Percentiles rank a stretch among this genome's conserved stretches.
Evolutionary conservation across 225 moss, liverwort and hornwort species (phyloP).

Genomic region (Thuidium tamariscinum): DNA sequence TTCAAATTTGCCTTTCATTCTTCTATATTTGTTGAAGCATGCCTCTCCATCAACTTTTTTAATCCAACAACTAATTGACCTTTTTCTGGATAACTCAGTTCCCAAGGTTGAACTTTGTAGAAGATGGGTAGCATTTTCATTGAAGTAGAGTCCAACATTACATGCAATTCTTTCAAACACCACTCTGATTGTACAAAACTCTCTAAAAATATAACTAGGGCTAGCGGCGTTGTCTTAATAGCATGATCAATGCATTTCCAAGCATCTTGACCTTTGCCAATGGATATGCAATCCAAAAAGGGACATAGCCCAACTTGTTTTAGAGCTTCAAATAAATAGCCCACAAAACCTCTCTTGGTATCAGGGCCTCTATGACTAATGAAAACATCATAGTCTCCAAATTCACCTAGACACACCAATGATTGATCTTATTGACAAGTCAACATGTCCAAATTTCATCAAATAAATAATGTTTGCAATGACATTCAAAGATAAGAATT

Average conservation of each 20-base stretch:
- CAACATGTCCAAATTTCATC: no score
- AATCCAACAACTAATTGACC: accelerated
- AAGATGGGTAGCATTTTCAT: background rate
- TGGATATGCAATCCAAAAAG: background rate
- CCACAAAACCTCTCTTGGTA: background rate
- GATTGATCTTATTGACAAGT: background rate
- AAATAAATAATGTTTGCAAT: no score
- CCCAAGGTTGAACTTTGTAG: background rate
- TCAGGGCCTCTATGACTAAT: background rate
- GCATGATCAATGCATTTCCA: background rate
- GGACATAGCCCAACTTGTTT: background rate
- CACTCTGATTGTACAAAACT: background rate
- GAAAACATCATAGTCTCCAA: background rate
- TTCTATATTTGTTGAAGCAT: accelerated
- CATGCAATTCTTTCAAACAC: background rate
- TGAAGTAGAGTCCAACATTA: background rate
- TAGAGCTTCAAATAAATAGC: background rate
- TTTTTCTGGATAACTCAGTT: accelerated
- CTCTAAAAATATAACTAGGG: background rate
- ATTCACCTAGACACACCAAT: background rate
- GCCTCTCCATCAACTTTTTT: accelerated
- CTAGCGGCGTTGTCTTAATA: background rate
- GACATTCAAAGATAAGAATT: accelerated
- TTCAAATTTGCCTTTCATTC: background rate
- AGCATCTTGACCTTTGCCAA: background rate